Conservation (phyloP, 2,329 filamentous ascomycete species). For the Laburnicola sp. region DNA sequence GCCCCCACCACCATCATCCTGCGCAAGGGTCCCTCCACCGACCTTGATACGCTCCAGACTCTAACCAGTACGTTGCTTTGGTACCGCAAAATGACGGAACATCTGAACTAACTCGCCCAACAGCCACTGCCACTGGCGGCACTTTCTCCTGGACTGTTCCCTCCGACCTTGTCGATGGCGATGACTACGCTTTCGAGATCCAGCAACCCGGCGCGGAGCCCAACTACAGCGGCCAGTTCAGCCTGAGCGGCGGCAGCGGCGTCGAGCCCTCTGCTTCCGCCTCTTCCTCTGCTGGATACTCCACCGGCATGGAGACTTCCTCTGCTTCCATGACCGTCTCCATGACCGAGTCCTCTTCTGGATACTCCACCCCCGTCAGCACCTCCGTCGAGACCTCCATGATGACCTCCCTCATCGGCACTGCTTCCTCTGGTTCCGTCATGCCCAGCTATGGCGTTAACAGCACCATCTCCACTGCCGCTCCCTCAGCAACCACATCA, state of each 20-base stretch:
- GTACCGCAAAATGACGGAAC: neutral
- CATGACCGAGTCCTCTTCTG: constrained; percentile 19
- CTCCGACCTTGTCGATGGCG: constrained; percentile 47
- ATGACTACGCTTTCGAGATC: constrained; percentile 64
- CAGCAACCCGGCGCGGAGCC: constrained; percentile 50
- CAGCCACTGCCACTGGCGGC: constrained; percentile 50
- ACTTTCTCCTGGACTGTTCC: constrained; percentile 57
- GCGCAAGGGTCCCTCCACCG: constrained; percentile 54
- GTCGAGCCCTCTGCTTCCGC: constrained; percentile 9
- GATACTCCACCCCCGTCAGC: constrained; percentile 5
- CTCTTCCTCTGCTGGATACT: constrained; percentile 25
- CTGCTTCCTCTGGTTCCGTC: constrained; percentile 28
- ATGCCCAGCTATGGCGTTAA: constrained; percentile 33
- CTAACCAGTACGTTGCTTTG: constrained; percentile 51
- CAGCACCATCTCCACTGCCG: constrained; percentile 33
- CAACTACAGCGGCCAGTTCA: constrained; percentile 62
- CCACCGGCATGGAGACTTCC: constrained; percentile 27
- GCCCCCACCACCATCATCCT: constrained; percentile 59
- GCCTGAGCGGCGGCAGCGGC: constrained; percentile 39
- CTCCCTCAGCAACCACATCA: constrained; percentile 29
- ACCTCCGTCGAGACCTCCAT: constrained; percentile 1
- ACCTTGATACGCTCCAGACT: constrained; percentile 56
- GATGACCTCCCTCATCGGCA: constrained; percentile 14
- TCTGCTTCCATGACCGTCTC: constrained; percentile 27
- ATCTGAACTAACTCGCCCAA: constrained; percentile 12